Base-by-base conservation (phyloP, 2,329 filamentous ascomycete genomes). In the Fusarium xylarioides region DNA sequence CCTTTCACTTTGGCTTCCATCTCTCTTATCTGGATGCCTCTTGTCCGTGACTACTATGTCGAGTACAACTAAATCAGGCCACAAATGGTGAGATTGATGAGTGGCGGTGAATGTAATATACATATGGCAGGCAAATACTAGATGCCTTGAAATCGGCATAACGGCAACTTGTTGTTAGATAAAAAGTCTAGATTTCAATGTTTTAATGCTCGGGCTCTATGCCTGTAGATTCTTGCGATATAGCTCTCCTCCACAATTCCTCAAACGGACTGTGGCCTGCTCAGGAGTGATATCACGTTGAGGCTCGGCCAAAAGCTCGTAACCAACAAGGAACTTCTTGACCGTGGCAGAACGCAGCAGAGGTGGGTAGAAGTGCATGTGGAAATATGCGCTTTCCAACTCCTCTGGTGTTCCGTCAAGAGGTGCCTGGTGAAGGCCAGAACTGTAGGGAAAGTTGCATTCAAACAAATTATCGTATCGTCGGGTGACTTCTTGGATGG, bases 241-340 rank as follows among this genome's bases (percentile, higher is more conserved):
- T 71, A 99, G 84, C 80, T 94, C 90, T 21, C 95, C 95, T 7
- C 91, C 93, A 72, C 94, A 95, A 65, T 87, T 86, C 73, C 93
- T 89, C 67, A 99, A 84, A 55, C 91, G 90, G 32, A 90, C 91
- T 19, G 96, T 93, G 4, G 96, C 96, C 83, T 98, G 96, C 83
- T 99, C 96, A 0, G 96, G 95, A 0, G 96, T 99, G 78, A 99
- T 98, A 81, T 99, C 96, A 66, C 96, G 90, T 83, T 99, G 96
- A n/a, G 96, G 95, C 84, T 99, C 96, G 4, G 93, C 96, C 90
- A 99, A 90, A 83, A 99, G 88, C 84, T 99, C 96, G 81, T 97
- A 98, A 1, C 96, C 96, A 38, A 99, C 96, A 58, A 98, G 83
- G 84, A 98, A 99, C 85, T 99, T 99, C 76, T 93, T 91, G 52